These are phyloP conservation scores for Termitomyces sp. DNA, from an alignment of 768 basidiomycete genomes.

Conservation along the genomic window DNA sequence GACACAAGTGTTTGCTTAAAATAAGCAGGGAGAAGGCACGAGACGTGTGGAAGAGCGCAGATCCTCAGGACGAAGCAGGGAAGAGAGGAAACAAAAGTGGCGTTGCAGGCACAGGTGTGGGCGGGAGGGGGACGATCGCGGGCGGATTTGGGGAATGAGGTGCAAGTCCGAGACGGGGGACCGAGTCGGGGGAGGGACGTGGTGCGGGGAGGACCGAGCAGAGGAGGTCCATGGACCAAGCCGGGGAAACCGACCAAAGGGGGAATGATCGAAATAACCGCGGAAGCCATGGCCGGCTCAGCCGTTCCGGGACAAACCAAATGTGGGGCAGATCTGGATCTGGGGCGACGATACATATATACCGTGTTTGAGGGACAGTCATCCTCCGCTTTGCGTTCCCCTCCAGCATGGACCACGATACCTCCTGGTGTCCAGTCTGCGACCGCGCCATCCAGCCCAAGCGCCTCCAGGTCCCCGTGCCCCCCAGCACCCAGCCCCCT, in stretches of 20 bases:
- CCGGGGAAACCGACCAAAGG: constrained; percentile 2
- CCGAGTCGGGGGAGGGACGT: neutral
- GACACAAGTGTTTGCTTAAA: neutral
- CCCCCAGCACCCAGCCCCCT: constrained; percentile 23
- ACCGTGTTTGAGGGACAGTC: neutral
- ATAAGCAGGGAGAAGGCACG: neutral
- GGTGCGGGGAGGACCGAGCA: neutral
- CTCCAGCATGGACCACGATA: constrained; percentile 51
- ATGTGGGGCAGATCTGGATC: constrained; percentile 16
- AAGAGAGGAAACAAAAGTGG: neutral
- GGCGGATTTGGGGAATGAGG: neutral
- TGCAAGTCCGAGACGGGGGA: neutral
- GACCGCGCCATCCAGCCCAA: constrained; percentile 78
- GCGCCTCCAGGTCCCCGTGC: constrained; percentile 49
- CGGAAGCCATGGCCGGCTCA: constrained; percentile 18
- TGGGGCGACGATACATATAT: constrained; percentile 18
- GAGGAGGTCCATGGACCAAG: constrained; percentile 5
- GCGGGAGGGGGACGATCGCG: neutral
- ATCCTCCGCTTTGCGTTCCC: constrained; percentile 8
- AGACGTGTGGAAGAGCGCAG: neutral
- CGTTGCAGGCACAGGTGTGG: neutral
- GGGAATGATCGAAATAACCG: constrained; percentile 13
- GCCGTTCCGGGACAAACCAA: constrained; percentile 10
- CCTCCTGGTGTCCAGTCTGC: constrained; percentile 80
- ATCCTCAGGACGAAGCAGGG: neutral